These are phyloP conservation scores for Fibroporia radiculosa DNA, from an alignment of 768 basidiomycete species.

Conservation along the genomic window DNA sequence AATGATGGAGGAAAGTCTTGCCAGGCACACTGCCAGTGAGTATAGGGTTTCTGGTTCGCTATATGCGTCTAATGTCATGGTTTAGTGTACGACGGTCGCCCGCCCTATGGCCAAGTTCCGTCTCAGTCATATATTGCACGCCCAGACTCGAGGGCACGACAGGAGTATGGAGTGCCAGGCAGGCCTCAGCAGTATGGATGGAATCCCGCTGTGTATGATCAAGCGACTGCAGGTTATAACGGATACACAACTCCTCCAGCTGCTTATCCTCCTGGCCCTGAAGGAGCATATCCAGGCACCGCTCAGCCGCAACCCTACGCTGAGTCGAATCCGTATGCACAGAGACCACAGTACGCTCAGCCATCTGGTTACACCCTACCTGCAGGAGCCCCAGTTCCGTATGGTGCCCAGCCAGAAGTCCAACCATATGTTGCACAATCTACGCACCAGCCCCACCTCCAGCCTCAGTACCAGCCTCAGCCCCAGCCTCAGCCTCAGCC, in stretches of 20 bases:
- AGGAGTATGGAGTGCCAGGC: constrained; percentile 21
- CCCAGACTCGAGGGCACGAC: constrained; percentile 26
- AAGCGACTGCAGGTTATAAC: constrained; percentile 34
- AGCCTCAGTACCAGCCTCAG: constrained; percentile 26
- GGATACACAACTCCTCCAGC: constrained; percentile 27
- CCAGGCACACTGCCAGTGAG: constrained; percentile 60
- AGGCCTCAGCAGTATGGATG: constrained; percentile 43
- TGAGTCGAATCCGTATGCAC: constrained; percentile 18
- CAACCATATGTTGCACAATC: constrained; percentile 13
- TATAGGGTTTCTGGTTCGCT: constrained; percentile 3
- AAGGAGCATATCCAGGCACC: constrained; percentile 18
- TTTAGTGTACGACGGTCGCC: constrained; percentile 49
- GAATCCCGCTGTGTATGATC: constrained; percentile 40
- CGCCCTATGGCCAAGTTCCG: constrained; percentile 16
- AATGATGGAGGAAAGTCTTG: constrained; percentile 89
- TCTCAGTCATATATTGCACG: constrained; percentile 20
- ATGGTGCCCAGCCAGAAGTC: constrained; percentile 15
- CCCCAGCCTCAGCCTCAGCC: constrained; percentile 21
- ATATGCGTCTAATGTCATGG: too few species aligned
- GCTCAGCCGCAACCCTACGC: constrained; percentile 23
- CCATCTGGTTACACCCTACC: constrained; percentile 17
- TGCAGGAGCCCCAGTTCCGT: constrained; percentile 12
- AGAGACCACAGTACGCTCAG: constrained; percentile 21
- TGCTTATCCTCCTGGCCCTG: constrained; percentile 22
- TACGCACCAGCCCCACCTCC: constrained; percentile 18